Evolutionary conservation across 1,139 yeast genomes (phyloP).

Genomic region (Geotrichum citri-aurantii): DNA sequence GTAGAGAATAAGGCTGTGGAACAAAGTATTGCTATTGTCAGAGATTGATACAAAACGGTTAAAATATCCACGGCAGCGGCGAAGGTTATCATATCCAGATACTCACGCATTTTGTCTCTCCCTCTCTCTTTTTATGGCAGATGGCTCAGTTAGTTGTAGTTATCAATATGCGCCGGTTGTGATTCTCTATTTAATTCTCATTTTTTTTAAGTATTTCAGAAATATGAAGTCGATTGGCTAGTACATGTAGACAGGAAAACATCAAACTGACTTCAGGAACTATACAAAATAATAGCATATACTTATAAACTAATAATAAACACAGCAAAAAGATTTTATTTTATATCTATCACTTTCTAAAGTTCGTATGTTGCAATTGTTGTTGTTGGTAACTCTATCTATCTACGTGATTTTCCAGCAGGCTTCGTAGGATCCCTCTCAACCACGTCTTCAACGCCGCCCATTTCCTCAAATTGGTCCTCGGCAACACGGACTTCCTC

Average conservation of each 20-base stretch:
- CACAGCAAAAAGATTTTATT: no score
- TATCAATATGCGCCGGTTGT: no score
- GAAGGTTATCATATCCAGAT: background rate
- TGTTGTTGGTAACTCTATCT: constrained; percentile 2
- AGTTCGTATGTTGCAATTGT: no score
- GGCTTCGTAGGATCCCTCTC: constrained; percentile 56
- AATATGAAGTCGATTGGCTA: background rate
- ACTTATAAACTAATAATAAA: no score
- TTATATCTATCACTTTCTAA: no score
- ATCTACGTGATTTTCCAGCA: constrained; percentile 24
- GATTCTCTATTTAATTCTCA: background rate
- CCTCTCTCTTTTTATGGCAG: background rate
- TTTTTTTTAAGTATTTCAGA: background rate
- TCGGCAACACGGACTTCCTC: constrained; percentile 86
- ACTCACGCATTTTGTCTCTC: background rate
- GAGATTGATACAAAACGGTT: background rate
- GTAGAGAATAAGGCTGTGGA: background rate
- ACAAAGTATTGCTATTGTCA: no score
- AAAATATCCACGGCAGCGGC: background rate
- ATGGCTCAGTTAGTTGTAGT: no score
- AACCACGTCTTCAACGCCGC: constrained; percentile 87
- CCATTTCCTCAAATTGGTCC: constrained; percentile 81
- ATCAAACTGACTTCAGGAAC: background rate
- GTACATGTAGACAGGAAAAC: background rate
- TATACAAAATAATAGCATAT: no score